Base-by-base conservation (phyloP, 768 basidiomycete genomes). In the Panellus pusillus region DNA sequence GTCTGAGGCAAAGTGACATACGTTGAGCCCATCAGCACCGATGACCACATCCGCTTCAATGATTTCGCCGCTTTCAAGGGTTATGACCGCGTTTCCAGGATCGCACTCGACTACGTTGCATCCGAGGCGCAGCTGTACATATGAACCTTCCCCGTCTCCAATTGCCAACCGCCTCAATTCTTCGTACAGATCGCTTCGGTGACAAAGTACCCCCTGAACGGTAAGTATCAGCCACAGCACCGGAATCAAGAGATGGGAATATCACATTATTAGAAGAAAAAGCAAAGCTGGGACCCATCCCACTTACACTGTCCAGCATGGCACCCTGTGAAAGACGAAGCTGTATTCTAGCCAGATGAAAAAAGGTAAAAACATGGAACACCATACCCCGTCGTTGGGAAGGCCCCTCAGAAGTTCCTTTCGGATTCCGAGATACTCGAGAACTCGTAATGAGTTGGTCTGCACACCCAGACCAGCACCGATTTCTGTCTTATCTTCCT, bases 1-100 rank as follows among this genome's bases (percentile, higher is more conserved):
- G 7, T 11, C 32, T 35, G 27, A 44, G 19, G 31, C 19, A 44
- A 15, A 44, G 14, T 12, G n/a, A 4, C 11, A 11, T 35, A 53
- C 52, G 24, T 53, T 6, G 9, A 66, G 50, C 15, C 73, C 73
- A 38, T 74, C 72, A 6, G 70, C 72, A 9, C 71, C 74, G 1
- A 75, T 65, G 20, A 72, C 54, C 20, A 74, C 55, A 40, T 74
- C 72, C 3, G 70, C 64, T 1, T 52, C 43, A 2, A 74, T 55
- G 27, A 75, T 63, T 45, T 72, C 62, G 17, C 74, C 74, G 1
- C 64, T 63, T 39, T 62, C 60, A 50, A 75, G 66, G 0, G 70
- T 74, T 18, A 72, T 58, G 14, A 54, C 58, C 9, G 70, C 71
- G 0, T 18, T 47, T 14, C 74, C 64, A 42, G 71, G n/a, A 9